Conservation (phyloP, 1,284 basidiomycete genomes). For the Marasmius sp. region DNA sequence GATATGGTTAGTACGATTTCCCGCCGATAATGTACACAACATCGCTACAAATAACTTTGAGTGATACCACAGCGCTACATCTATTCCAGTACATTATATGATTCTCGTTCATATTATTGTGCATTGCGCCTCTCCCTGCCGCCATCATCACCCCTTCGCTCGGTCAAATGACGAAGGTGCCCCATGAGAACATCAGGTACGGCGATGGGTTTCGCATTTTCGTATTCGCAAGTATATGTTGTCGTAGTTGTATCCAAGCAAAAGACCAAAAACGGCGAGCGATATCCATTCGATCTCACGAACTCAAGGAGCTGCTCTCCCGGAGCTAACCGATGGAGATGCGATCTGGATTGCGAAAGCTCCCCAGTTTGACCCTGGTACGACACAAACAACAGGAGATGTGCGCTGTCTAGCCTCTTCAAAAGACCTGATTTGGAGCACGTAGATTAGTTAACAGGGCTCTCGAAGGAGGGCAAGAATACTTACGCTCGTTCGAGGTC, state of each 20-base stretch:
- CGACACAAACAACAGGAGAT: neutral
- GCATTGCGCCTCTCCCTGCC: neutral
- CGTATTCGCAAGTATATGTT: slow-evolving; percentile 9
- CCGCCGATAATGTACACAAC: no score
- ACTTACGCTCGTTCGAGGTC: neutral
- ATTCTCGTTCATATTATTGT: neutral
- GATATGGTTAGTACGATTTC: no score
- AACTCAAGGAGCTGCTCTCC: neutral
- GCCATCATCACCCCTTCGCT: neutral
- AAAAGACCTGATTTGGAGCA: neutral
- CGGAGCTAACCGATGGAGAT: neutral
- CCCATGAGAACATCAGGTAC: neutral
- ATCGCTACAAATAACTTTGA: no score
- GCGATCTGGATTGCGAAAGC: neutral
- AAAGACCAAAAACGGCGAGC: neutral
- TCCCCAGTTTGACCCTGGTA: neutral
- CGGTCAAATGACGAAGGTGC: neutral
- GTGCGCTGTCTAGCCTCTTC: neutral
- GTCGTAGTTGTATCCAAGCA: neutral
- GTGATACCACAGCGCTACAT: no score
- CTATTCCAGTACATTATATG: no score
- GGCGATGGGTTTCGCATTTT: neutral
- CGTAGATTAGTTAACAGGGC: neutral
- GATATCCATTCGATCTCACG: neutral
- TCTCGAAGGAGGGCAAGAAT: neutral